Conservation (phyloP, 352 stramenopile genomes). For the Globisporangium emineosum region DNA sequence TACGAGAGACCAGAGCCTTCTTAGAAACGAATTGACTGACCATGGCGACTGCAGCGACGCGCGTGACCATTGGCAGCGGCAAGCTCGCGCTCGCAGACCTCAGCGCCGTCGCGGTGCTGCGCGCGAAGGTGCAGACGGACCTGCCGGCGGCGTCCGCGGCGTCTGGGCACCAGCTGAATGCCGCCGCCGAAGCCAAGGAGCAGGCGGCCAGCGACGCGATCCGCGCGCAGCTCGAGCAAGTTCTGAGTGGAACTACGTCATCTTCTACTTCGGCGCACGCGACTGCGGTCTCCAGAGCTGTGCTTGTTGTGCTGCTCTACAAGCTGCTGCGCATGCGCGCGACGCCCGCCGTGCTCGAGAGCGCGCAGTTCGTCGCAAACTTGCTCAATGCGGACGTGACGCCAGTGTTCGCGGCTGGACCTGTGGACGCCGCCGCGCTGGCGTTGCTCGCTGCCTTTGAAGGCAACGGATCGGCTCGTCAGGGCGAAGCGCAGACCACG, state of each 20-base stretch:
- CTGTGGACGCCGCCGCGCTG: slow-evolving; percentile 24
- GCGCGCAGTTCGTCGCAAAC: slow-evolving; percentile 39
- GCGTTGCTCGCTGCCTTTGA: slow-evolving; percentile 27
- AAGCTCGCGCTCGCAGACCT: slow-evolving; percentile 63
- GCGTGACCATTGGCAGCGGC: slow-evolving; percentile 50
- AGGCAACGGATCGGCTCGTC: slow-evolving; percentile 26
- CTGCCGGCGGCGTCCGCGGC: slow-evolving; percentile 2
- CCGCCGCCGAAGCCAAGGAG: slow-evolving; percentile 8
- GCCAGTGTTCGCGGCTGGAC: slow-evolving; percentile 26
- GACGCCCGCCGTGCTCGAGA: slow-evolving; percentile 27
- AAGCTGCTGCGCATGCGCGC: slow-evolving; percentile 20
- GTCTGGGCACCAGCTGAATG: slow-evolving; percentile 8
- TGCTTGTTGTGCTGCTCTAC: slow-evolving; percentile 31
- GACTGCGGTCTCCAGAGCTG: slow-evolving; percentile 18
- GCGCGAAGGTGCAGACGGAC: slow-evolving; percentile 41
- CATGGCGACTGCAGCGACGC: slow-evolving; percentile 31
- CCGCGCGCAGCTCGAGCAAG: slow-evolving; percentile 12
- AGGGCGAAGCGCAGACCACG: slow-evolving; percentile 12
- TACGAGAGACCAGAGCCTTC: not conserved
- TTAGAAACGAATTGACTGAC: not conserved
- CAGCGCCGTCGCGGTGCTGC: slow-evolving; percentile 51
- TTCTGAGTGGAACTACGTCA: slow-evolving; percentile 14
- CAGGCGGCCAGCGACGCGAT: slow-evolving; percentile 14
- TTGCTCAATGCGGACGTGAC: slow-evolving; percentile 64
- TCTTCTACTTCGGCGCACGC: slow-evolving; percentile 9